These are phyloP conservation scores for maize (Zea mays) DNA, from an alignment of 176 grass and related monocot species.

Conservation along the genomic window Zm-B73-REFERENCE-NAM-5.0 NC_050102.1:149379501-149380000, in stretches of 20 bases:
- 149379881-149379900: constrained; percentile 95
- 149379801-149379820: constrained; percentile 10
- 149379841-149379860: constrained; percentile 41
- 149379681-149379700: no score
- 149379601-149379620: no score
- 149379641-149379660: no score
- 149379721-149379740: no score
- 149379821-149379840: constrained; percentile 3
- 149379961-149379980: constrained; percentile 98
- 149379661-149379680: no score
- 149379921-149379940: constrained; percentile 96
- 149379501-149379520: constrained; percentile 2
- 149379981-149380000: constrained; percentile 99
- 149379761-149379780: background rate
- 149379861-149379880: constrained; percentile 59
- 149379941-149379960: constrained; percentile 84
- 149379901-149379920: constrained; percentile 96
- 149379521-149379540: constrained; percentile 32
- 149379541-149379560: constrained; percentile 8
- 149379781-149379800: background rate
- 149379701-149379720: no score
- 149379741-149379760: no score
- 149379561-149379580: constrained; percentile 24
- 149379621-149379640: no score
- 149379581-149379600: background rate